Evolutionary conservation across 2,329 filamentous ascomycete species (phyloP).

Genomic region (Xylaria sp.): DNA sequence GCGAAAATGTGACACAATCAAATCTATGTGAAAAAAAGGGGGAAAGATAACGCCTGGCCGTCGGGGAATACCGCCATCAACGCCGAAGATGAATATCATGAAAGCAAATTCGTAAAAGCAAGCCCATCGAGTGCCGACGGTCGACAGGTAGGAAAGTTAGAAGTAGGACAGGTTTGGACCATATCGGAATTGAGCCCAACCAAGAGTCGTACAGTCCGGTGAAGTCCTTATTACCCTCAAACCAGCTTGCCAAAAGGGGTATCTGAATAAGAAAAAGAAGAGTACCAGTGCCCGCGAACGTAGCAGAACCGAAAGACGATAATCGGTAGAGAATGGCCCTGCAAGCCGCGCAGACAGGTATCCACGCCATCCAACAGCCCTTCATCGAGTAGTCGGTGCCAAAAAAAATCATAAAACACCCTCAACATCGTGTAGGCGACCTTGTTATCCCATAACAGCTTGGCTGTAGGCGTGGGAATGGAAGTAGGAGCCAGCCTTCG

Average conservation of each 20-base stretch:
- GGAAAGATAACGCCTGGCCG: slow-evolving; percentile 33
- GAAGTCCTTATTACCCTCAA: slow-evolving; percentile 25
- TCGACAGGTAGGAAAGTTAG: too few species aligned
- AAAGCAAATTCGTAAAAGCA: slow-evolving; percentile 19
- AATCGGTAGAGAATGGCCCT: slow-evolving; percentile 29
- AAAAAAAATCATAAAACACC: neutral
- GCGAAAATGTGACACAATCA: slow-evolving; percentile 37
- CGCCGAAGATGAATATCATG: slow-evolving; percentile 39
- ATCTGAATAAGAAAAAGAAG: slow-evolving; percentile 38
- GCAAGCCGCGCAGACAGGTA: slow-evolving; percentile 6
- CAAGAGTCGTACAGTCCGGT: neutral
- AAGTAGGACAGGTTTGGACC: neutral
- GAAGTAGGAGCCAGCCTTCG: slow-evolving; percentile 56
- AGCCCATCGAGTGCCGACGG: neutral
- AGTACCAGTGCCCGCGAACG: slow-evolving; percentile 40
- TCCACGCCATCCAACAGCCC: neutral
- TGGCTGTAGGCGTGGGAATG: slow-evolving; percentile 56
- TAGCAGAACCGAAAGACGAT: slow-evolving; percentile 34
- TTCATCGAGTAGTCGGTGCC: neutral
- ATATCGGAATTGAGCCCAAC: neutral
- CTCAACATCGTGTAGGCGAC: neutral
- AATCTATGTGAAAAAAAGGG: slow-evolving; percentile 38
- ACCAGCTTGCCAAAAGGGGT: slow-evolving; percentile 36
- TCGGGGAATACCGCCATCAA: slow-evolving; percentile 36
- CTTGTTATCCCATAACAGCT: slow-evolving; percentile 57